Evolutionary conservation across 164 flowering plant genomes (phyloP).

Genomic region (Akebia trifoliata): DNA sequence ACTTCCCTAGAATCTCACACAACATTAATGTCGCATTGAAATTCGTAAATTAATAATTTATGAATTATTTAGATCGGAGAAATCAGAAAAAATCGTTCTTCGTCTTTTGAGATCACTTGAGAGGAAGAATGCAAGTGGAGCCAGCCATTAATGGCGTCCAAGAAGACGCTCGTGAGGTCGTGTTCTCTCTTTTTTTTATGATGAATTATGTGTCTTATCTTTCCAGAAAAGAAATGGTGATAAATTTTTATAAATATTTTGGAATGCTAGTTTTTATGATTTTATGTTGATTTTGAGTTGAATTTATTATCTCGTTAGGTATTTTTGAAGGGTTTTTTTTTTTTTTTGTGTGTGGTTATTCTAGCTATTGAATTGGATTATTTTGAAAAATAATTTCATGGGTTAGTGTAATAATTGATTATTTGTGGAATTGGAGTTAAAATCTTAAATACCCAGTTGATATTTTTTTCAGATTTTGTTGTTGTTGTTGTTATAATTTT

Average conservation of each 20-base stretch:
- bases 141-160: slow-evolving; percentile 6
- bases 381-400: not conserved
- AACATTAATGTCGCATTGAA: too few relatives aligned
- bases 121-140: slow-evolving; percentile 5
- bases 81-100: too few relatives aligned
- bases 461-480: not conserved
- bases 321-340: too few relatives aligned
- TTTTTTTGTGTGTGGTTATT: too few relatives aligned
- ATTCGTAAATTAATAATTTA: too few relatives aligned
- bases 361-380: too few relatives aligned
- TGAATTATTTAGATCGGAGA: too few relatives aligned
- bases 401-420: too few relatives aligned
- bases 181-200: not conserved
- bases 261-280: not conserved
- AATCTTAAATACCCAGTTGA: not conserved
- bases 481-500: not conserved
- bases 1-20: too few relatives aligned
- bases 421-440: not conserved
- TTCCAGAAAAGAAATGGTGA: too few relatives aligned
- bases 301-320: not conserved
- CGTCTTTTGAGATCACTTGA: too few relatives aligned
- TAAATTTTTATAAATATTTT: too few relatives aligned
- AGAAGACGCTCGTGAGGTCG: not conserved
- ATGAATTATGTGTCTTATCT: not conserved
- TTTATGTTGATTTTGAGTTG: not conserved